phyloP scores from a whole-genome alignment of 2,329 filamentous ascomycete genomes.

The Hypoxylon sp. region DNA sequence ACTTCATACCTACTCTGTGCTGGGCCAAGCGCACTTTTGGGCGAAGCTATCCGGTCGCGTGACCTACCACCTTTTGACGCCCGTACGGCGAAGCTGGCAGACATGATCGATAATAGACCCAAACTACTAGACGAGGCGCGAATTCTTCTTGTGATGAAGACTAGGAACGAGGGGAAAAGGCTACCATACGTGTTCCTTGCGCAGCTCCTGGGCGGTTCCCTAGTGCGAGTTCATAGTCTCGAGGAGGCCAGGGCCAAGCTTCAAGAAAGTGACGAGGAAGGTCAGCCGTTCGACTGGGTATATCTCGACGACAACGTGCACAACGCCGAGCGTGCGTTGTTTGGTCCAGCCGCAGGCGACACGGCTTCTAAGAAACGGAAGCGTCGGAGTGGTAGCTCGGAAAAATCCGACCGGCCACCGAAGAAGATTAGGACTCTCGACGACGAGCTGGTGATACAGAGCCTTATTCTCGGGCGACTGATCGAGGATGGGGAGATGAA shows the following conservation, averaged over 20 bases:
- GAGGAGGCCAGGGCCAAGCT: conserved; percentile 70
- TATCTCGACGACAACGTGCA: conserved; percentile 73
- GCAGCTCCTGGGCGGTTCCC: conserved; percentile 75
- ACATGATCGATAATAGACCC: conserved; percentile 66
- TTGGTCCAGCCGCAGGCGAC: conserved; percentile 44
- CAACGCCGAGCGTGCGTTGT: conserved; percentile 60
- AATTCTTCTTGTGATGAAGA: conserved; percentile 75
- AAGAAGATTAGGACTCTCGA: conserved; percentile 72
- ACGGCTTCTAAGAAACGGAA: conserved; percentile 55
- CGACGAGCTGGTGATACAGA: conserved; percentile 91
- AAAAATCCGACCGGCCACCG: conserved; percentile 49
- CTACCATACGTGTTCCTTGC: conserved; percentile 82
- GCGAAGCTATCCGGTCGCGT: conserved; percentile 79
- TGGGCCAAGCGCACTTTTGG: conserved; percentile 79
- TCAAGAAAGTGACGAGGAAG: conserved; percentile 56
- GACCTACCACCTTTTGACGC: conserved; percentile 69
- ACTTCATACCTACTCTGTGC: conserved; percentile 83
- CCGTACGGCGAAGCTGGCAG: conserved; percentile 60
- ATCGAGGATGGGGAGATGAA: conserved; percentile 67
- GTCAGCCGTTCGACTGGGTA: conserved; percentile 73
- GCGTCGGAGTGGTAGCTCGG: conserved; percentile 51
- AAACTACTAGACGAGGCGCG: conserved; percentile 69
- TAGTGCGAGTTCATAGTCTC: conserved; percentile 71
- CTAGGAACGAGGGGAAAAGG: conserved; percentile 68
- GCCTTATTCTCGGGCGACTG: conserved; percentile 83